Evolutionary conservation across 2,329 filamentous ascomycete genomes (phyloP), one percentile per base, ranked within the genome.

Genomic region (Ambrosiella xylebori): DNA sequence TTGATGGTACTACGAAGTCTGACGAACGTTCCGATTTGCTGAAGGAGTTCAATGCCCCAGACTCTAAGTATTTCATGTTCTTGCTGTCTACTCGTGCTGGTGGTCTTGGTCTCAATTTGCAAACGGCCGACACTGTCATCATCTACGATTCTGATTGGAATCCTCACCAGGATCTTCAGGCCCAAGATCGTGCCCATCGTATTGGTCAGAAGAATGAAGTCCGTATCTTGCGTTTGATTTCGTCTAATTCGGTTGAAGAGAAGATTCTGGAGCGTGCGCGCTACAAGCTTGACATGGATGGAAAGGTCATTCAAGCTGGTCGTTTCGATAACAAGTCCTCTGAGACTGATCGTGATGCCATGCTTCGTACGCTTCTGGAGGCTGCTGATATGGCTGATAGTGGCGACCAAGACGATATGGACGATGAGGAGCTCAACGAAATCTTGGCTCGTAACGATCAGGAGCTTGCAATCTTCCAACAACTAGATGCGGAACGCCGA

Each of bases 81-180:
- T 72, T 98, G 70, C 80, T 98, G n/a, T 98, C 93, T 2, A 98
- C 93, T 27, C 91, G 93, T 76, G 93, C 93, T 62, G 93, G 93
- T 84, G 93, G 93, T 80, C 79, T 98, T 9, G 93, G 93, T 78
- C 79, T 98, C 64, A 98, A 98, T 67, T 71, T 98, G 69, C 93
- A 98, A 71, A 96, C 91, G 51, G 93, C 93, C 47, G 93, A 98
- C 71, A 98, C 93, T 1, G 93, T 98, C 73, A 96, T 98, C 71
- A 98, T 98, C 67, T 98, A 96, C 72, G 93, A 98, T 68, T 98
- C 93, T 0, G 93, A 98, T 74, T 98, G 93, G 93, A 98, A 98
- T 71, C 93, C 93, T 68, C 91, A 97, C 69, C 93, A 98, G 71
- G 93, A 98, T 86, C 76, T 98, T 71, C 93, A 98, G 71, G 93